Evolutionary conservation across 805 yeast species (phyloP), one percentile per base, ranked within the genome.

Genomic region (Ogataea saltuana): DNA sequence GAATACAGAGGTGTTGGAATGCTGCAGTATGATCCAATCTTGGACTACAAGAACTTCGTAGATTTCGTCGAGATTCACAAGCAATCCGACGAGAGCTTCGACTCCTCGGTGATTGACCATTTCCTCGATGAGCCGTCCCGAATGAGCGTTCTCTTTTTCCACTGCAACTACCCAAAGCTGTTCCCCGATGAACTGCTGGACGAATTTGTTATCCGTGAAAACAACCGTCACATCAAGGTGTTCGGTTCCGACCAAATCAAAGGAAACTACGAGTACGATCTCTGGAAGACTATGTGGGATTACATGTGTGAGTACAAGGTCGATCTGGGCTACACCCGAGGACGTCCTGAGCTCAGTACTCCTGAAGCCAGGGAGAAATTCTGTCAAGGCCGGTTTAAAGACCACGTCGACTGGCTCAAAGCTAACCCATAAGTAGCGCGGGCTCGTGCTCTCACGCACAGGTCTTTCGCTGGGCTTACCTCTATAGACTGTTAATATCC

Each of bases 1-100:
- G 35, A 27, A 15, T 74, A 67, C 45, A 56, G 62, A 9, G 79
- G 79, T 1, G 67, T 72, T 8, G 76, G 71, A 4, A 74, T 74
- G 78, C 70, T 76, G 1, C 79, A 74, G 48, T 70, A 56, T 43
- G 75, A 74, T 49, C 77, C 78, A 1, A 63, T 64, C 1, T 62
- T 64, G 42, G 78, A 74, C 40, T 50, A 51, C 21, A 42, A 53
- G 39, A 45, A 42, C 21, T 55, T 44, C 41, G 33, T 39, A 21
- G 58, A 55, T 22, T 53, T 53, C 21, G 35, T 46, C 11, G 54
- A 50, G 17, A 37, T 48, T 4, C 53, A 53, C 40, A 44, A 48
- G 21, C 30, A 43, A 23, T 48, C 54, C 6, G 56, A 49, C 15
- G 55, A 55, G 30, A 28, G 31, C 18, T 48, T 46, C 23, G 54